A percentile compares a stretch with the other conserved stretches of the same genome.
These are phyloP conservation scores for Dendrothele bispora DNA, from an alignment of 768 basidiomycete genomes.

Conservation along the genomic window DNA sequence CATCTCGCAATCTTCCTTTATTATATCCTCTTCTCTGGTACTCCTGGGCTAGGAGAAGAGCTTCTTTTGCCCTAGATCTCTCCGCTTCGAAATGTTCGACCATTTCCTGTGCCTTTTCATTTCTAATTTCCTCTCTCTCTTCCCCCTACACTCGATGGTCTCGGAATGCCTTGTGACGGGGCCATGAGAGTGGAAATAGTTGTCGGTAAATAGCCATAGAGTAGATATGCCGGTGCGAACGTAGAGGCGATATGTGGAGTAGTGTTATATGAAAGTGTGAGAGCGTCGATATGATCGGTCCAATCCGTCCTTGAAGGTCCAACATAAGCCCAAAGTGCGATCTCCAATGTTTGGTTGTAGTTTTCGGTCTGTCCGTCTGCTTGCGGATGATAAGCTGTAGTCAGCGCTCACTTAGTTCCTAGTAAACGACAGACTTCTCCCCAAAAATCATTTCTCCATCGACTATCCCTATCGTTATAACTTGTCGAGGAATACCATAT, in stretches of 20 bases:
- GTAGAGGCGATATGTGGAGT: constrained; percentile 23
- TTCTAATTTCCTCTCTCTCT: background rate
- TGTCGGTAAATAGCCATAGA: constrained; percentile 24
- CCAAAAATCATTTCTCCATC: constrained; percentile 29
- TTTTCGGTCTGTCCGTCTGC: constrained; percentile 37
- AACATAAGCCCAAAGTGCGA: constrained; percentile 27
- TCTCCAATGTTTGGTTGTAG: constrained; percentile 31
- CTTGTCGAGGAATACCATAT: constrained; percentile 23
- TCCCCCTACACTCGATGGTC: background rate
- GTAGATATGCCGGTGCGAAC: constrained; percentile 25
- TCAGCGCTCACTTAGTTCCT: constrained; percentile 22
- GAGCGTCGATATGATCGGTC: constrained; percentile 16
- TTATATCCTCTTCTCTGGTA: constrained; percentile 18
- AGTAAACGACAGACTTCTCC: constrained; percentile 21
- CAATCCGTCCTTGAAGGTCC: constrained; percentile 22
- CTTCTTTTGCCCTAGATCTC: constrained; percentile 11
- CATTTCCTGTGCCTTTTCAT: background rate
- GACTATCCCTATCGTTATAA: constrained; percentile 28
- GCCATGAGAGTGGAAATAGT: constrained; percentile 8
- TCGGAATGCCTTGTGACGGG: background rate
- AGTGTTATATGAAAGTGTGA: constrained; percentile 32
- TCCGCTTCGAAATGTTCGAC: background rate
- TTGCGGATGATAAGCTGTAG: constrained; percentile 29
- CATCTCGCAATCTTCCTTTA: background rate
- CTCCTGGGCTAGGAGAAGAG: constrained; percentile 11